Base-by-base conservation (phyloP, 805 yeast genomes). In the Isabelozyma heimii region DNA sequence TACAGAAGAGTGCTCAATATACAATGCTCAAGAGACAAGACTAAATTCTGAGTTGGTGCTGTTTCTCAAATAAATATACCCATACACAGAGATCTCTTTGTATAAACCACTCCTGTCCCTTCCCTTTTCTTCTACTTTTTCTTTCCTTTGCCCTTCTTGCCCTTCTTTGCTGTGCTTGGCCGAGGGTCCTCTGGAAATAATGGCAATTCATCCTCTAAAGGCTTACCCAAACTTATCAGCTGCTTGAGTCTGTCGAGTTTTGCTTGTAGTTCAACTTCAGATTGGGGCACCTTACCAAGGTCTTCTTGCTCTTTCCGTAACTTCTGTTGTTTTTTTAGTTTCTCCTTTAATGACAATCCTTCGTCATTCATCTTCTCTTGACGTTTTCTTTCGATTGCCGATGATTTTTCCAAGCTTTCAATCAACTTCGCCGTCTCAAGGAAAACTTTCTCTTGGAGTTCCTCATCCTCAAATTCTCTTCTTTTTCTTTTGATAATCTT, bases 401-500 rank as follows among this genome's bases (percentile, higher is more conserved):
- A 79, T 50, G 74, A 76, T 65, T 81, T 87, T 63, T 92, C 98
- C 24, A 87, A 63, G 8, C 63, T 66, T 4, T 70, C 80, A 40
- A 92, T 82, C 35, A 77, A 61, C 48, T 72, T 68, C 45, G 73
- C 85, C 0, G 96, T 89, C 44, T 74, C 73, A 24, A 82, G 86
- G 57, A 70, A 89, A 6, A 91, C 60, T 44, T 70, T 50, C 50
- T 77, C 73, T 60, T 87, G 94, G 48, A 89, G 65, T 42, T 76
- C 84, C 14, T 60, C 74, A 59, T 87, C 87, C 15, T 74, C 69
- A 48, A 84, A 78, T 64, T 91, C 97, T 40, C 69, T 64, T 55
- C 96, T 77, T 80, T 82, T 53, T 47, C 65, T 63, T 50, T 69
- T 59, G 42, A 78, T 61, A n/a, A 81, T 62, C 13, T 73, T 67